Percentiles rank a stretch among this genome's conserved stretches.
Conservation (phyloP, 495 filamentous ascomycete species). For the Daldinia caldariorum region DNA sequence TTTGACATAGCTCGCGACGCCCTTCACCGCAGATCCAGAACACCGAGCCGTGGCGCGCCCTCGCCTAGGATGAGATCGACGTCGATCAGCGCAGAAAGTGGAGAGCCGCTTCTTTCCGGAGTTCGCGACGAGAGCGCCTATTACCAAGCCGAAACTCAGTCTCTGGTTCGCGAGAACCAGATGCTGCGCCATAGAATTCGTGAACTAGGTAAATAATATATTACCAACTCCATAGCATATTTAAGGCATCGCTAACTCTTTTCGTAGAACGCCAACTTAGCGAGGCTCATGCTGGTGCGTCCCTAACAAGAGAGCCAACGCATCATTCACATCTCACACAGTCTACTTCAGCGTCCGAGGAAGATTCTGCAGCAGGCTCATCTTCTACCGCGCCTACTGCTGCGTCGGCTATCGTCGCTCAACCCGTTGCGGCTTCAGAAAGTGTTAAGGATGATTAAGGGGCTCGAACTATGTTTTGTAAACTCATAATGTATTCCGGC, state of each 20-base stretch:
- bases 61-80: slow-evolving; percentile 62
- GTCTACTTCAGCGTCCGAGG: slow-evolving; percentile 46
- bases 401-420: slow-evolving; percentile 18
- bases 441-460: slow-evolving; percentile 19
- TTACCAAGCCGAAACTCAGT: slow-evolving; percentile 92
- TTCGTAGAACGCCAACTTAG: slow-evolving; percentile 52
- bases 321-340: slow-evolving; percentile 54
- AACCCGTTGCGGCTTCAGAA: slow-evolving; percentile 20
- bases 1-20: slow-evolving; percentile 66
- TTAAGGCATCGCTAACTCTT: slow-evolving; percentile 5
- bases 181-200: slow-evolving; percentile 87
- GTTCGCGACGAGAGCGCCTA: slow-evolving; percentile 83
- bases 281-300: slow-evolving; percentile 49
- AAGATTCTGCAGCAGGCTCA: slow-evolving; percentile 28
- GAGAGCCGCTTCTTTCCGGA: slow-evolving; percentile 55
- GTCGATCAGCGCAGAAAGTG: slow-evolving; percentile 63
- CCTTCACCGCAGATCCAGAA: slow-evolving; percentile 63
- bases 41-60: slow-evolving; percentile 65
- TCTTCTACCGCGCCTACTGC: slow-evolving; percentile 15
- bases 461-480: not conserved
- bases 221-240: not conserved
- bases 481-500: slow-evolving; percentile 16
- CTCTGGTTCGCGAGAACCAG: slow-evolving; percentile 88
- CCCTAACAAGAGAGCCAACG: slow-evolving; percentile 52
- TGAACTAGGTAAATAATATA: slow-evolving; percentile 70